Conservation (phyloP, 202 grass and related monocot genomes). For the Carex sylvatica region DNA sequence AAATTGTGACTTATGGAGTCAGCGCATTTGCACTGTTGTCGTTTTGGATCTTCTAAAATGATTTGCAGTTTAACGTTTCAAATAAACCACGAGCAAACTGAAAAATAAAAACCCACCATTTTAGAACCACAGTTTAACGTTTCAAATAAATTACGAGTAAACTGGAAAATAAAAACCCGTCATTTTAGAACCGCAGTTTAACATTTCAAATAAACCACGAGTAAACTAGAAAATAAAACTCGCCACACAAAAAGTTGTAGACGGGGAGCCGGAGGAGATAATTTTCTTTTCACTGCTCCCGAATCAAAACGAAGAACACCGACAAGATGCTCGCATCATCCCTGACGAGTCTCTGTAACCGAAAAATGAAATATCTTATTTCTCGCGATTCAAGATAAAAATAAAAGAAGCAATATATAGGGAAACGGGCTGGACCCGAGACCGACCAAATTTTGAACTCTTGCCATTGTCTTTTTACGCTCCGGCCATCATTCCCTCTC, state of each 20-base stretch:
- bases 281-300: constrained; percentile 11
- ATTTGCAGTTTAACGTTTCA: too few relatives aligned
- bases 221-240: too few relatives aligned
- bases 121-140: too few relatives aligned
- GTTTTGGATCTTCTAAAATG: too few relatives aligned
- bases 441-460: background rate
- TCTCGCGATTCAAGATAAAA: constrained; percentile 17
- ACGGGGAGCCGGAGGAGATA: background rate
- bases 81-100: too few relatives aligned
- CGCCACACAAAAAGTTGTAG: background rate
- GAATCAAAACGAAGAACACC: constrained; percentile 18
- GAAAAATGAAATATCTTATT: constrained; percentile 14
- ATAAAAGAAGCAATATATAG: constrained; percentile 9
- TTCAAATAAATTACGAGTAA: too few relatives aligned
- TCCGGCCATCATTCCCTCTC: background rate
- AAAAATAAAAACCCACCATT: too few relatives aligned
- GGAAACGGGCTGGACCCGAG: constrained; percentile 9
- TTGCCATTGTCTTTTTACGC: constrained; percentile 5
- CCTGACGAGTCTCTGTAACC: constrained; percentile 13
- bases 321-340: constrained; percentile 27
- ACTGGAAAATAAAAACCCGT: too few relatives aligned
- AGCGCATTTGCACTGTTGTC: background rate
- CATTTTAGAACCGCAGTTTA: too few relatives aligned
- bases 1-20: background rate
- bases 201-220: too few relatives aligned